Base-by-base conservation (phyloP, 164 flowering plant species). In the Umbilicus rupestris region DNA sequence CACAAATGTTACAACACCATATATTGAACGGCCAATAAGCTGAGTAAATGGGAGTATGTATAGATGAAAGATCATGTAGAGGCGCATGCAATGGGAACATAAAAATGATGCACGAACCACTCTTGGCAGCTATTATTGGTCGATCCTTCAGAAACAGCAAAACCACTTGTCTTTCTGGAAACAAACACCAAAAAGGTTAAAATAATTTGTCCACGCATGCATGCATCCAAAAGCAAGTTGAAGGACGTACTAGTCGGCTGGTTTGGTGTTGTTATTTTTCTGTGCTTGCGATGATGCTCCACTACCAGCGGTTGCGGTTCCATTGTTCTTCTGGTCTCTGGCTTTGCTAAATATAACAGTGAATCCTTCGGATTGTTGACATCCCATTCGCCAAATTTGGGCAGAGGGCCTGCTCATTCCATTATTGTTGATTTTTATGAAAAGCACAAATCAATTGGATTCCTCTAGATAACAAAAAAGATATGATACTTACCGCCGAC, bases 381-480 rank as follows among this genome's bases (percentile, higher is more conserved):
- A 55, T 63, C 65, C 65, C 65, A 63, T 41, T 63, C 65, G 15
- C 65, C 65, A n/a, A 63, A 63, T 63, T 63, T 63, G 44, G 65
- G 65, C 46, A 63, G 45, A 33, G 65, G n/a, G 65, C 65, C 65
- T 16, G 14, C 65, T 46, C 65, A n/a, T n/a, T n/a, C n/a, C n/a
- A n/a, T n/a, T n/a, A n/a, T n/a, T n/a, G n/a, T n/a, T n/a, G n/a
- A n/a, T n/a, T n/a, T n/a, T n/a, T n/a, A n/a, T n/a, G n/a, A n/a
- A n/a, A n/a, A n/a, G n/a, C n/a, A n/a, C n/a, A n/a, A n/a, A n/a
- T n/a, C n/a, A n/a, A n/a, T n/a, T n/a, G n/a, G n/a, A n/a, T n/a
- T n/a, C n/a, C n/a, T n/a, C n/a, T n/a, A n/a, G n/a, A n/a, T n/a
- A n/a, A n/a, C n/a, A n/a, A n/a, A n/a, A n/a, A n/a, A n/a, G n/a